phyloP scores from a whole-genome alignment of 768 basidiomycete genomes.

The Pilatotrama ljubarskyi region DNA sequence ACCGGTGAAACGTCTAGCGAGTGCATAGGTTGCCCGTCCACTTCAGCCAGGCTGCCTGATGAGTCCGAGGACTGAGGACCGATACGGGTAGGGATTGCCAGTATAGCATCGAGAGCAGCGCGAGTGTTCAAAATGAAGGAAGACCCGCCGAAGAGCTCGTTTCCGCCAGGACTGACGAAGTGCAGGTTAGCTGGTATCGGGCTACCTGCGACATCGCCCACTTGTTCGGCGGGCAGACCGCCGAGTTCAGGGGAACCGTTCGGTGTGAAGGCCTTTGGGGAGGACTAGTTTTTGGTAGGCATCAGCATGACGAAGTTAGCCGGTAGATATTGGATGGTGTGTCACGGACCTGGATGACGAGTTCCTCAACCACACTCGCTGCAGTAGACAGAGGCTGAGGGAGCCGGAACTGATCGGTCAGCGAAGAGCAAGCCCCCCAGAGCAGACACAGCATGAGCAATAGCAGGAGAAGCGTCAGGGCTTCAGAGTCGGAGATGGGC shows the following conservation, averaged over 20 bases:
- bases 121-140: constrained; percentile 5
- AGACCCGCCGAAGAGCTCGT: neutral
- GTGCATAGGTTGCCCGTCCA: neutral
- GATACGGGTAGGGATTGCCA: neutral
- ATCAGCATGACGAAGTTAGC: neutral
- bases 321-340: neutral
- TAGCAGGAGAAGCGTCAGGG: neutral
- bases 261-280: neutral
- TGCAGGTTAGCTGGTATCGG: neutral
- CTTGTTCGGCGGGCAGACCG: neutral
- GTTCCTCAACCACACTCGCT: neutral
- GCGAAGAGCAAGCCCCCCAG: neutral
- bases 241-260: neutral
- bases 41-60: neutral
- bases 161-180: neutral
- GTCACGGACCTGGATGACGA: neutral
- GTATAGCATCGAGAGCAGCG: neutral
- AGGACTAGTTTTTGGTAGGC: no score
- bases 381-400: neutral
- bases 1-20: neutral
- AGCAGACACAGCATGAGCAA: neutral
- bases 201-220: neutral
- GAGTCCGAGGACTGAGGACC: neutral
- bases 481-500: neutral
- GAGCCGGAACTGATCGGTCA: constrained; percentile 2